Percentiles rank a stretch among this genome's conserved stretches.
These are phyloP conservation scores for Xerocomus amazonicus DNA, from an alignment of 1,284 basidiomycete species.

Conservation along the genomic window DNA sequence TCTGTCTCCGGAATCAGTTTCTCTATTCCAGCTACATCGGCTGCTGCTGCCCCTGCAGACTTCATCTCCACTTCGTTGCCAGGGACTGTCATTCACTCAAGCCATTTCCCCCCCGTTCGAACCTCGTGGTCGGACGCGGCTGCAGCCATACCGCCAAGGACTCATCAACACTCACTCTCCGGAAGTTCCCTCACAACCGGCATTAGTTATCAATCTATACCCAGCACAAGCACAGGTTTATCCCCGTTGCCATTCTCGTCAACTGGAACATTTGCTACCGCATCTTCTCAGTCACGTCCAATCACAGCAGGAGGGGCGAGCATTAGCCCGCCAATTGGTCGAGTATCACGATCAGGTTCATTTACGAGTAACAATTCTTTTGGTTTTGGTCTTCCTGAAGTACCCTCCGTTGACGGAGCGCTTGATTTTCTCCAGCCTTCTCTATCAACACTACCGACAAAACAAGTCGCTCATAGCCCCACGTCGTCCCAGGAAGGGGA, in stretches of 20 bases:
- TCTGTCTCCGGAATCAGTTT: conserved; percentile 22
- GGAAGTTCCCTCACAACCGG: conserved; percentile 32
- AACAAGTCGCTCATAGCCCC: conserved; percentile 28
- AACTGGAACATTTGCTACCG: conserved; percentile 29
- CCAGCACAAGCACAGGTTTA: conserved; percentile 30
- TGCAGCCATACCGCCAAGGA: conserved; percentile 26
- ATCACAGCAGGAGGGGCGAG: conserved; percentile 18
- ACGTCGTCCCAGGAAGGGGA: conserved; percentile 42
- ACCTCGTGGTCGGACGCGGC: conserved; percentile 31
- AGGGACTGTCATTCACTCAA: conserved; percentile 18
- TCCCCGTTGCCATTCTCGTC: conserved; percentile 32
- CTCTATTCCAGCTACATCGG: conserved; percentile 15
- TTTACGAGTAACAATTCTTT: conserved; percentile 48
- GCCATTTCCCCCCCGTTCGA: conserved; percentile 24
- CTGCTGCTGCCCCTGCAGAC: conserved; percentile 22
- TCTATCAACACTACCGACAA: conserved; percentile 12
- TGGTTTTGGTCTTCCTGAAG: conserved; percentile 38
- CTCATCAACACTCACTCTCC: conserved; percentile 36
- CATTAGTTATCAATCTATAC: conserved; percentile 35
- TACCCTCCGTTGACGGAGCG: conserved; percentile 24
- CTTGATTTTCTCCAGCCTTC: conserved; percentile 33
- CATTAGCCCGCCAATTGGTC: conserved; percentile 44
- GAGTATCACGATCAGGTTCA: conserved; percentile 64
- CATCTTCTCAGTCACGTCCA: conserved; percentile 27
- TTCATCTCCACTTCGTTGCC: conserved; percentile 24